Conservation (phyloP, 2,329 filamentous ascomycete genomes). For the Fusarium ambrosium region DNA sequence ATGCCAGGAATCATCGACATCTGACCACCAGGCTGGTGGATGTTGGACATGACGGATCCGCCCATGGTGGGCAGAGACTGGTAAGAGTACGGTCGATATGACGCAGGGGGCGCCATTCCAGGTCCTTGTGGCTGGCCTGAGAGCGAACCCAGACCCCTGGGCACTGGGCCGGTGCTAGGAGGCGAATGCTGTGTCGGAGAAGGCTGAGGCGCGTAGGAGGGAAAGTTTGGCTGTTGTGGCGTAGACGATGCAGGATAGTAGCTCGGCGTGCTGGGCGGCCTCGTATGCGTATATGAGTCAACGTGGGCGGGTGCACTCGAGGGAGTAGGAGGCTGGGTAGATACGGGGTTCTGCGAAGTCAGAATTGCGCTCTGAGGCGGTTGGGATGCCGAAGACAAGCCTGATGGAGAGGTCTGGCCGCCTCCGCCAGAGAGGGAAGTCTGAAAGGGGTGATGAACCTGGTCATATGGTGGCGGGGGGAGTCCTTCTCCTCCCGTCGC, state of each 20-base stretch:
- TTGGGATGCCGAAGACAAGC: constrained; percentile 49
- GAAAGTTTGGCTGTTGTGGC: constrained; percentile 61
- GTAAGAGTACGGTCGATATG: constrained; percentile 62
- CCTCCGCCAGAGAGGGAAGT: constrained; percentile 67
- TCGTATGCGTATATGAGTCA: constrained; percentile 65
- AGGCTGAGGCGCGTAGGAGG: constrained; percentile 57
- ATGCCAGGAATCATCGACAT: constrained; percentile 78
- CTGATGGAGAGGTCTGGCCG: constrained; percentile 50
- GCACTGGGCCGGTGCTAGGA: constrained; percentile 55
- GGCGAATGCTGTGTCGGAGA: constrained; percentile 62
- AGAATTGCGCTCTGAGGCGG: constrained; percentile 44
- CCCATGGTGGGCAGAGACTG: constrained; percentile 72
- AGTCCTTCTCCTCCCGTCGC: constrained; percentile 71
- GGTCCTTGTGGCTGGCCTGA: constrained; percentile 42
- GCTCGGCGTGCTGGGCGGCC: constrained; percentile 69
- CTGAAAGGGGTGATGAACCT: constrained; percentile 75
- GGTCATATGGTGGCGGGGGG: constrained; percentile 76
- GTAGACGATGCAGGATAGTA: constrained; percentile 71
- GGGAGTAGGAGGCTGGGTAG: constrained; percentile 62
- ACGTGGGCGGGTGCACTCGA: constrained; percentile 68
- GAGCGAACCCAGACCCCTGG: constrained; percentile 56
- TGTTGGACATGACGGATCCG: constrained; percentile 81
- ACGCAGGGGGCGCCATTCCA: constrained; percentile 63
- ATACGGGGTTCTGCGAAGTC: constrained; percentile 44
- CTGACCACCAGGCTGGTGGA: constrained; percentile 79